Conservation (phyloP, 345 rosid species). For the Eucalyptus sp. region DNA sequence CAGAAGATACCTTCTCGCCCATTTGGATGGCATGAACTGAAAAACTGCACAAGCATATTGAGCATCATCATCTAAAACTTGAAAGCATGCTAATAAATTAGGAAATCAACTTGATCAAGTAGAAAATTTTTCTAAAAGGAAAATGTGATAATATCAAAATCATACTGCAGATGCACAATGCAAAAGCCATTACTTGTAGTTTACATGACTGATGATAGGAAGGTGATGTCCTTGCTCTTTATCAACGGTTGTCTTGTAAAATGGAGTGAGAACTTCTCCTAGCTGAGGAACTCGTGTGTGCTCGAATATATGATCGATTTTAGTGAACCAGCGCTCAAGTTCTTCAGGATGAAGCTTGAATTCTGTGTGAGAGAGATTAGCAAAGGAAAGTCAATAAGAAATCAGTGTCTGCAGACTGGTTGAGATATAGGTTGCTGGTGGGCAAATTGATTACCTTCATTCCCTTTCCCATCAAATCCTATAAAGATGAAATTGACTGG, state of each 20-base stretch:
- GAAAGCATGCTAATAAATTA: not conserved
- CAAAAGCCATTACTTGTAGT: conserved; percentile 56
- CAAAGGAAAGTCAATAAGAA: not conserved
- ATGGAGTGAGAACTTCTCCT: conserved; percentile 67
- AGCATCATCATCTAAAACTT: not conserved
- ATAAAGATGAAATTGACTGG: conserved; percentile 93
- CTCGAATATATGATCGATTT: conserved; percentile 85
- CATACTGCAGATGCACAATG: not conserved
- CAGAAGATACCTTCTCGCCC: conserved; percentile 81
- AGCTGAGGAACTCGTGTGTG: conserved; percentile 74
- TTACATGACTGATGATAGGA: conserved; percentile 65
- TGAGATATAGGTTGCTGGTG: not conserved
- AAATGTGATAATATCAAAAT: not conserved
- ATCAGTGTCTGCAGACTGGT: not conserved
- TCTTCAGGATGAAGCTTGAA: conserved; percentile 80
- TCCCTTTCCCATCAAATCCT: conserved; percentile 96
- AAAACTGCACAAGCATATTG: conserved; percentile 32
- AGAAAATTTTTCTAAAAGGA: not conserved
- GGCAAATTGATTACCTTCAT: conserved; percentile 49
- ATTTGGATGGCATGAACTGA: conserved; percentile 91
- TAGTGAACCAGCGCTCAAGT: conserved; percentile 89
- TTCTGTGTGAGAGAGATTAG: conserved; percentile 16
- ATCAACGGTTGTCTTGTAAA: conserved; percentile 52
- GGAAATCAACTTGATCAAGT: not conserved
- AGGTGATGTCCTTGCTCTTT: conserved; percentile 60